Percentiles rank a stretch among this genome's conserved stretches.
These are phyloP conservation scores for Chlorella sp. DNA, from an alignment of 139 green algal genomes.

Conservation along the genomic window DNA sequence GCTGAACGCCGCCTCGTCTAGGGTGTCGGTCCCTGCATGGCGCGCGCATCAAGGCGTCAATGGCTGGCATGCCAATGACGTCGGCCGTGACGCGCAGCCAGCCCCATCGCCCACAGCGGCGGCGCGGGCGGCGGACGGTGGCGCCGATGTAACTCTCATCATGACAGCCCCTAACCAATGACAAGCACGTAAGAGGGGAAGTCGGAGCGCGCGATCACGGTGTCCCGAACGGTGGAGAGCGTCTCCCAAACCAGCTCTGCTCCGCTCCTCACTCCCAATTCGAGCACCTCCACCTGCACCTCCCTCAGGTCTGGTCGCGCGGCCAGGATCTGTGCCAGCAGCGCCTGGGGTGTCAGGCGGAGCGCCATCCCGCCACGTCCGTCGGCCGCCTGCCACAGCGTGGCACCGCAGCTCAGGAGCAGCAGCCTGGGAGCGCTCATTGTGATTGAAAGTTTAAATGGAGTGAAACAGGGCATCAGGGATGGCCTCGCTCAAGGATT, in stretches of 20 bases:
- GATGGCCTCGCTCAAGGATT: no score
- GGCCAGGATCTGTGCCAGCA: background rate
- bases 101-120: no score
- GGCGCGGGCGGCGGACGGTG: no score
- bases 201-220: background rate
- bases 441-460: no score
- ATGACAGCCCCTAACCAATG: no score
- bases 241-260: constrained; percentile 11
- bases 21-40: constrained; percentile 30
- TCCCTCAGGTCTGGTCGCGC: background rate
- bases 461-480: no score
- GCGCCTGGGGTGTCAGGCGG: background rate
- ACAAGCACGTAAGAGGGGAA: background rate
- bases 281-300: background rate
- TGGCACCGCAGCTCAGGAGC: no score
- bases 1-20: constrained; percentile 41
- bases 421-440: no score
- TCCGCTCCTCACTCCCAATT: background rate
- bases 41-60: background rate
- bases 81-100: background rate
- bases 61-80: background rate
- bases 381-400: no score
- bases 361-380: constrained; percentile 5
- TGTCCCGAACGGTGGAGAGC: background rate
- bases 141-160: no score